Evolutionary conservation across 2,329 filamentous ascomycete genomes (phyloP).

Genomic region (Neopestalotiopsis rosae): DNA sequence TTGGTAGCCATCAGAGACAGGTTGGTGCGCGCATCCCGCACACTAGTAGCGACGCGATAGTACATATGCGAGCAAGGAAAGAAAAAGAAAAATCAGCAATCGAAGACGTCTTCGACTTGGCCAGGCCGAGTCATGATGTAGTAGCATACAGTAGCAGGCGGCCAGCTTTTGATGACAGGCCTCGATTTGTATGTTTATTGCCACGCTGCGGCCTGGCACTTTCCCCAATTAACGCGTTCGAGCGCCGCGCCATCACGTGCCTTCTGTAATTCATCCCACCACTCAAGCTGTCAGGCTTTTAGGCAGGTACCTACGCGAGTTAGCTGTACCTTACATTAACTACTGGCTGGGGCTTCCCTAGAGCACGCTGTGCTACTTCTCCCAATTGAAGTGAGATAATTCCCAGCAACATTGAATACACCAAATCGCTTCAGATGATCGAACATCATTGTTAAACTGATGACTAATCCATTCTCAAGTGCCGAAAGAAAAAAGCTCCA

Average conservation of each 20-base stretch:
- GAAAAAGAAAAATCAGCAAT: constrained; percentile 2
- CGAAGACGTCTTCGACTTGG: constrained; percentile 3
- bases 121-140: constrained; percentile 3
- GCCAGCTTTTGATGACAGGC: neutral
- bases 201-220: constrained; percentile 7
- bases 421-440: no score
- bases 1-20: constrained; percentile 4
- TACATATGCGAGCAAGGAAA: neutral
- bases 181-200: neutral
- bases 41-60: neutral
- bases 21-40: constrained; percentile 3
- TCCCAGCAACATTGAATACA: no score
- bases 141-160: neutral
- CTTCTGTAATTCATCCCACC: neutral
- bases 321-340: no score
- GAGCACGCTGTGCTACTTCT: no score
- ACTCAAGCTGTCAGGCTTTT: neutral
- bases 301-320: no score
- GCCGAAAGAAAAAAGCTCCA: no score
- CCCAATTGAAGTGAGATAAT: no score
- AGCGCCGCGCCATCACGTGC: constrained; percentile 11
- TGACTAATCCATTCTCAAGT: no score
- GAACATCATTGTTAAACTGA: no score
- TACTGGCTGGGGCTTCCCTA: no score
- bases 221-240: neutral